These are phyloP conservation scores for Isoetes taiwanensis DNA, from an alignment of 75 land plant genomes.

Conservation along the genomic window DNA sequence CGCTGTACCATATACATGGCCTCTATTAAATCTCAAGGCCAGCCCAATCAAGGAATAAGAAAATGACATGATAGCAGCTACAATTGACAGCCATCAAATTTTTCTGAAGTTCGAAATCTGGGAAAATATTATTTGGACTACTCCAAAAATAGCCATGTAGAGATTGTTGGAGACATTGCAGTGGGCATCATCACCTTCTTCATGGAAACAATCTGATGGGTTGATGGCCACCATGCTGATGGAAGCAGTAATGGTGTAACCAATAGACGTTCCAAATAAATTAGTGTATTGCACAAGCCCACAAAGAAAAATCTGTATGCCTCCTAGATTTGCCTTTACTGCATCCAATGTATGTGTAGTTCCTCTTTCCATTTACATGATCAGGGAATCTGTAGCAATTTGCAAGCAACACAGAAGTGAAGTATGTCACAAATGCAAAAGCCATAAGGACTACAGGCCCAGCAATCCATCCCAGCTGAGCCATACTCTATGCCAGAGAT, in stretches of 20 bases:
- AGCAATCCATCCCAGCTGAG: slow-evolving; percentile 46
- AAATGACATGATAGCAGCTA: slow-evolving; percentile 45
- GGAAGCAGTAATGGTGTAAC: slow-evolving; percentile 62
- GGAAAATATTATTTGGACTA: slow-evolving; percentile 32
- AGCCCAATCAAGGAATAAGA: slow-evolving; percentile 39
- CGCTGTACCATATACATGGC: background rate
- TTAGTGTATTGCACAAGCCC: slow-evolving; percentile 42
- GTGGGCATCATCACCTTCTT: slow-evolving; percentile 14
- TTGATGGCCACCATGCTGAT: slow-evolving; percentile 56
- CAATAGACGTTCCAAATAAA: slow-evolving; percentile 55
- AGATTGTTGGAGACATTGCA: slow-evolving; percentile 30
- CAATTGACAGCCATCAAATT: slow-evolving; percentile 55
- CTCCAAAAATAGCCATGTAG: slow-evolving; percentile 41
- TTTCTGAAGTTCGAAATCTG: slow-evolving; percentile 40
- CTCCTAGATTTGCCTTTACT: slow-evolving; percentile 28
- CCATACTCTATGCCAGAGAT: slow-evolving; percentile 47
- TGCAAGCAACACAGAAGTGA: slow-evolving; percentile 39
- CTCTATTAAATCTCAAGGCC: slow-evolving; percentile 2
- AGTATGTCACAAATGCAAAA: slow-evolving; percentile 34
- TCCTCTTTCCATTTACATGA: slow-evolving; percentile 25
- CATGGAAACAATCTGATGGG: slow-evolving; percentile 34
- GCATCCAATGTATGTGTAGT: slow-evolving; percentile 58
- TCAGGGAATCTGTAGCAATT: slow-evolving; percentile 43
- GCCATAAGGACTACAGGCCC: slow-evolving; percentile 27
- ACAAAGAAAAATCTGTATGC: slow-evolving; percentile 14